Base-by-base conservation (phyloP, 2,329 filamentous ascomycete genomes). In the Pseudomassariella vexata region DNA sequence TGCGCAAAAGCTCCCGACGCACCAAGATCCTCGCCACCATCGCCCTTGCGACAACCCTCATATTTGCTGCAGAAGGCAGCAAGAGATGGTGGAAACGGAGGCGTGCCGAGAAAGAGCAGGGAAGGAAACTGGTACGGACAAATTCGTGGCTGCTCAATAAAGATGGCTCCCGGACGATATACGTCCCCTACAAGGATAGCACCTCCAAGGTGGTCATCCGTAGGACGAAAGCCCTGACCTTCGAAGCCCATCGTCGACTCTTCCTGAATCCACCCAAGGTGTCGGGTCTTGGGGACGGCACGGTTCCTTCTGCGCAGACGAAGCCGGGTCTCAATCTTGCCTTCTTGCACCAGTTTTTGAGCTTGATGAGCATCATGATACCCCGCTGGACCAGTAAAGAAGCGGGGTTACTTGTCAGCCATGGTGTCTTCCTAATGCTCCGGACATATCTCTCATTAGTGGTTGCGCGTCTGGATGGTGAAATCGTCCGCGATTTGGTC, bases 301-400 rank as follows among this genome's bases (percentile, higher is more conserved):
- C 73, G 25, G 86, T 94, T 5, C 92, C 92, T 11, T 85, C 89
- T 3, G 76, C 85, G 8, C 85, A 94, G 55, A 90, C 89, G 3
- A 96, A 95, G 57, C 88, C 92, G 0, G 92, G 92, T 1, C 65
- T 98, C 23, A 98, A 98, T 53, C 70, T 98, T 37, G 92, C 92
- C 9, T 98, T 98, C 50, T 60, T 98, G 32, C 92, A 98, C 56
- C 92, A 98, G 60, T 96, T 98, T 49, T 70, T 96, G 31, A 95
- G 90, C 52, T 65, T 98, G 34, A 78, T 96, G 64, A 95, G 88
- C 61, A 96, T 98, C 53, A 94, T 96, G 87, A 85, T 98, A 40
- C 92, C 92, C 5, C 71, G 90, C 41, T 95, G 90, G 84, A 82
- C 82, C 11, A 95, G 88, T 57, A 98, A 98, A 57, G 92, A 96